Conservation (phyloP, 345 rosid genomes). For the Gynandropsis gynandra region DNA sequence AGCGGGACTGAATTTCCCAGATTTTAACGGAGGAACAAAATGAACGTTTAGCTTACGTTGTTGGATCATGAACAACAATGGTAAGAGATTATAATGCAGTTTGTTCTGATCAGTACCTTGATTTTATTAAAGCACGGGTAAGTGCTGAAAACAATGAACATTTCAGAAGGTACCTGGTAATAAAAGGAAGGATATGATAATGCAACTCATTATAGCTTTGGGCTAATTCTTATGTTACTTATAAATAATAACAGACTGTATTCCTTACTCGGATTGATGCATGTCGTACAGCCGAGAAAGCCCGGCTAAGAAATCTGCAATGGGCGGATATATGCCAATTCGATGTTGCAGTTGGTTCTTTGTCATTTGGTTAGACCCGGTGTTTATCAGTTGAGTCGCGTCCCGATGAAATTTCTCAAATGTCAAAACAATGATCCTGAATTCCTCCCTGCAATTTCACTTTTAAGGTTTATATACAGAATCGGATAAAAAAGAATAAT, state of each 20-base stretch:
- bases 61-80: neutral
- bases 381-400: conserved; percentile 38
- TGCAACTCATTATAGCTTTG: too few species aligned
- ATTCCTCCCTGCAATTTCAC: conserved; percentile 51
- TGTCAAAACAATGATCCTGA: conserved; percentile 33
- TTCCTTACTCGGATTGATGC: conserved; percentile 48
- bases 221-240: too few species aligned
- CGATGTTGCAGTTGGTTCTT: conserved; percentile 41
- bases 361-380: conserved; percentile 31
- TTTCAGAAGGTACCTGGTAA: conserved; percentile 52
- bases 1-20: conserved; percentile 27
- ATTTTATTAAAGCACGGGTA: conserved; percentile 35
- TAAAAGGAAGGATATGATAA: too few species aligned
- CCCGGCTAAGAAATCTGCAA: conserved; percentile 52
- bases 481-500: too few species aligned
- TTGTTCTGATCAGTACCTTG: conserved; percentile 31
- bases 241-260: too few species aligned
- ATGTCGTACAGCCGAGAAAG: conserved; percentile 48
- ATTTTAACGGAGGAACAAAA: neutral
- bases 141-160: conserved; percentile 52
- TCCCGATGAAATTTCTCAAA: conserved; percentile 41
- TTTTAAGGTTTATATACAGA: too few species aligned
- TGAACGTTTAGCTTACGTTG: neutral
- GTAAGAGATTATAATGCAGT: neutral
- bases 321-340: conserved; percentile 49